Evolutionary conservation across 2,329 filamentous ascomycete genomes (phyloP).

Genomic region (Rutstroemia sp.): DNA sequence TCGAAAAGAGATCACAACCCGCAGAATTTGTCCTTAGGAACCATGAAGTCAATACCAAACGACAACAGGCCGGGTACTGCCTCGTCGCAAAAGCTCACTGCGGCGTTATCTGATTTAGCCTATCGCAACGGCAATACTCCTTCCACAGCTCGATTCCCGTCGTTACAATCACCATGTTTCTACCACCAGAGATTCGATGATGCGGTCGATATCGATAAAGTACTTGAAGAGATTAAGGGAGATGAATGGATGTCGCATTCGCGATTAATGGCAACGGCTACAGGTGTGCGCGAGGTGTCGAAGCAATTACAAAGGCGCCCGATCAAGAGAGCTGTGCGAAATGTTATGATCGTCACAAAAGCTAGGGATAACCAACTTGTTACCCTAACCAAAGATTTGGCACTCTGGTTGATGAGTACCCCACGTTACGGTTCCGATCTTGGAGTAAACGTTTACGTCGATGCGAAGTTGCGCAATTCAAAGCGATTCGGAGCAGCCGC

Average conservation of each 20-base stretch:
- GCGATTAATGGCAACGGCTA: slow-evolving; percentile 88
- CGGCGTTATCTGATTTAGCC: slow-evolving; percentile 46
- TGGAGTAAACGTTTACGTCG: slow-evolving; percentile 98
- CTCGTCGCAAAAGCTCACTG: slow-evolving; percentile 53
- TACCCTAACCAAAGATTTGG: slow-evolving; percentile 76
- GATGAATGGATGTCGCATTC: slow-evolving; percentile 91
- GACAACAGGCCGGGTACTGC: slow-evolving; percentile 25
- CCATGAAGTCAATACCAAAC: slow-evolving; percentile 6
- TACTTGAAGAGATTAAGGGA: slow-evolving; percentile 86
- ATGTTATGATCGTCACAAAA: slow-evolving; percentile 98
- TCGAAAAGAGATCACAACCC: slow-evolving; percentile 53
- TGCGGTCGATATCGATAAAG: slow-evolving; percentile 88
- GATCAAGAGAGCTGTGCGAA: slow-evolving; percentile 84
- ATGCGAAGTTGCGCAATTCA: slow-evolving; percentile 82
- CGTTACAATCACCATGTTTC: slow-evolving; percentile 88
- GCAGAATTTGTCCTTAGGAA: slow-evolving; percentile 23
- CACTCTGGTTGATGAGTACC: slow-evolving; percentile 80
- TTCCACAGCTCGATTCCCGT: slow-evolving; percentile 45
- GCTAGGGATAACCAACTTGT: slow-evolving; percentile 92
- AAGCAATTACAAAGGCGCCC: slow-evolving; percentile 90
- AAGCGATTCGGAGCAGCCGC: slow-evolving; percentile 77
- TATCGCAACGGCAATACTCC: slow-evolving; percentile 24
- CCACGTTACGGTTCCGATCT: slow-evolving; percentile 82
- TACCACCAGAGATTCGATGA: slow-evolving; percentile 97
- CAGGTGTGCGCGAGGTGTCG: slow-evolving; percentile 88